A percentile compares a stretch with the other conserved stretches of the same genome.
phyloP scores from a whole-genome alignment of 2,329 filamentous ascomycete species.

The Pseudogymnoascus sp. region DNA sequence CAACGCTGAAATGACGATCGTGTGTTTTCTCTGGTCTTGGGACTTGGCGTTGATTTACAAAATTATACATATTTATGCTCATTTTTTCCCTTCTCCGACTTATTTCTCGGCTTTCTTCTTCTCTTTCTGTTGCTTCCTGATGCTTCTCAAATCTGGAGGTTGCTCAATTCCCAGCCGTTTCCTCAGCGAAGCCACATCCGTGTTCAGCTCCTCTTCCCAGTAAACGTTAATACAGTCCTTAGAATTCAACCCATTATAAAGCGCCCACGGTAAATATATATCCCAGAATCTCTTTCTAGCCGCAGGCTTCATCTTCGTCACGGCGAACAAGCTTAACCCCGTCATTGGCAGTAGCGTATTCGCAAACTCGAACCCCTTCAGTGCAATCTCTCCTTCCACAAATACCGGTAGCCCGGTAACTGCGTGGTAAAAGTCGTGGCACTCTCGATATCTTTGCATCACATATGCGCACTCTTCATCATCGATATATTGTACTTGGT shows the following conservation, averaged over 20 bases:
- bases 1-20: neutral
- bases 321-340: constrained; percentile 70
- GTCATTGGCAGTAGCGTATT: constrained; percentile 96
- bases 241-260: constrained; percentile 67
- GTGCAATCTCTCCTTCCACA: constrained; percentile 91
- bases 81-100: constrained; percentile 15
- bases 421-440: constrained; percentile 96
- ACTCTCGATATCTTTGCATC: constrained; percentile 96
- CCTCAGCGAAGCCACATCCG: constrained; percentile 69
- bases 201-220: constrained; percentile 91
- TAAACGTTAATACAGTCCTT: constrained; percentile 91
- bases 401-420: constrained; percentile 84
- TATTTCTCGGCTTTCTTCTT: constrained; percentile 58
- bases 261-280: constrained; percentile 83
- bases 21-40: constrained; percentile 1
- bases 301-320: constrained; percentile 52
- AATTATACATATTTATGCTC: constrained; percentile 9
- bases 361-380: constrained; percentile 95
- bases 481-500: constrained; percentile 80
- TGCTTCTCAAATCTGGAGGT: constrained; percentile 76
- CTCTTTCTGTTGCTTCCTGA: constrained; percentile 61
- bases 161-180: constrained; percentile 72
- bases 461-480: constrained; percentile 95
- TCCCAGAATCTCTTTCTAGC: constrained; percentile 60
- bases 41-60: constrained; percentile 9